phyloP scores from a whole-genome alignment of 2,329 filamentous ascomycete genomes.

The Xylaria sp. region DNA sequence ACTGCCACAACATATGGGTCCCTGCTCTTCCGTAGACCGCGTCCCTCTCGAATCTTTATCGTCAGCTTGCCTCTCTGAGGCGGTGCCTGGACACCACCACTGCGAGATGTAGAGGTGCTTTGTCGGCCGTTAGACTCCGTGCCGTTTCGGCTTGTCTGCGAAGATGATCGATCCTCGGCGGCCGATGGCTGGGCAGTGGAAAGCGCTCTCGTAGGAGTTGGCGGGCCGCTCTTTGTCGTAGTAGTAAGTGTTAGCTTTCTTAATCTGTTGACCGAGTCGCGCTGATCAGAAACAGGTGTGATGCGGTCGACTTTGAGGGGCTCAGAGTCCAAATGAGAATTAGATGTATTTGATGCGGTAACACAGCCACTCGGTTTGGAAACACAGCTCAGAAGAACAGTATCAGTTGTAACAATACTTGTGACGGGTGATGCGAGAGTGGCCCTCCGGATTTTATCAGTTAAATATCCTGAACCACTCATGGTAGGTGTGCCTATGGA shows the following conservation, averaged over 20 bases:
- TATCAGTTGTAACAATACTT: conserved; percentile 65
- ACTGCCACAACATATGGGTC: conserved; percentile 97
- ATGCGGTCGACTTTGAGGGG: conserved; percentile 44
- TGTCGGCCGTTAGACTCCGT: conserved; percentile 57
- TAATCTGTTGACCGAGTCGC: conserved; percentile 70
- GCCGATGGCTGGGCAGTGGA: conserved; percentile 65
- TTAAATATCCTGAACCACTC: conserved; percentile 51
- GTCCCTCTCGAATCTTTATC: conserved; percentile 85
- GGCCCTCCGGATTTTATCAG: conserved; percentile 49
- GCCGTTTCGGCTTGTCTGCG: conserved; percentile 45
- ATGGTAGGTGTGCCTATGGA: conserved; percentile 46
- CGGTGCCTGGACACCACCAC: conserved; percentile 65
- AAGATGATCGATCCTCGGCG: conserved; percentile 44
- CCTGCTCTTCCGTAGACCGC: conserved; percentile 78
- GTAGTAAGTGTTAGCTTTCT: conserved; percentile 88
- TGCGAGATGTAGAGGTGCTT: conserved; percentile 54
- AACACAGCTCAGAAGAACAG: conserved; percentile 70
- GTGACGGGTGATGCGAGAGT: conserved; percentile 64
- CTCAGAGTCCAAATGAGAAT: conserved; percentile 54
- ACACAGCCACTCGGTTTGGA: conserved; percentile 67
- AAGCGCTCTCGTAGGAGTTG: conserved; percentile 86
- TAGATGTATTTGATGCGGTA: conserved; percentile 57
- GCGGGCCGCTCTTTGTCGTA: conserved; percentile 86
- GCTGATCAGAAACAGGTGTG: conserved; percentile 52
- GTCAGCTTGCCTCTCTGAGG: conserved; percentile 84